A percentile compares a stretch with the other conserved stretches of the same genome.
phyloP scores from a whole-genome alignment of 352 stramenopile genomes.

The Phytophthora chlamydospora region DNA sequence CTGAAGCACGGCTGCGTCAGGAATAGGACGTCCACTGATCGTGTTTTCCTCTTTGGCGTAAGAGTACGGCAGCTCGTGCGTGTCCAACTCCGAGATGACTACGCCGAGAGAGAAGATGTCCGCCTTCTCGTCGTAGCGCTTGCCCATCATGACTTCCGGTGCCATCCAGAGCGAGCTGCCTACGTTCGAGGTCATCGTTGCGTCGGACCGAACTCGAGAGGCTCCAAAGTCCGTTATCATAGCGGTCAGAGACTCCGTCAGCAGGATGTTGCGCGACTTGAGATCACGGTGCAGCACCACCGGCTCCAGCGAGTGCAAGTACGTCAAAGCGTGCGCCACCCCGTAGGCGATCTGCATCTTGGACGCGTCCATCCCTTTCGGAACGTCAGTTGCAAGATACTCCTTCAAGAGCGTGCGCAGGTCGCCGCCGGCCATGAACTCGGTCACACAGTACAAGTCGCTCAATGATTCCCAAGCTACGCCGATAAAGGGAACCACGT shows the following conservation, averaged over 20 bases:
- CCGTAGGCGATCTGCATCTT: conserved; percentile 48
- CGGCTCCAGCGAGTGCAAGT: conserved; percentile 37
- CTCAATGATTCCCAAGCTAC: conserved; percentile 57
- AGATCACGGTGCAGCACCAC: conserved; percentile 59
- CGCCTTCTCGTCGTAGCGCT: conserved; percentile 43
- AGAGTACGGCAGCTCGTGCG: conserved; percentile 36
- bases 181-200: conserved; percentile 35
- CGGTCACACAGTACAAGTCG: conserved; percentile 49
- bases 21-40: conserved; percentile 12
- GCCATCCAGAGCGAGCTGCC: conserved; percentile 39
- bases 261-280: conserved; percentile 71
- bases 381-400: conserved; percentile 20
- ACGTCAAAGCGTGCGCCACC: conserved; percentile 42
- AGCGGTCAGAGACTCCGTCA: conserved; percentile 41
- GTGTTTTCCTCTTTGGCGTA: conserved; percentile 20
- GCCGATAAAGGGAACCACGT: conserved; percentile 53
- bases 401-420: conserved; percentile 45
- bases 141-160: conserved; percentile 44
- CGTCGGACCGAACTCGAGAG: conserved; percentile 33
- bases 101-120: conserved; percentile 50
- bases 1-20: conserved; percentile 43
- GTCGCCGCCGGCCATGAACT: conserved; percentile 58
- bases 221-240: conserved; percentile 67
- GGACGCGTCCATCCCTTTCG: conserved; percentile 28
- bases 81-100: conserved; percentile 39